Evolutionary conservation across 345 rosid genomes (phyloP).

Genomic region (Eucalyptus marginata): DNA sequence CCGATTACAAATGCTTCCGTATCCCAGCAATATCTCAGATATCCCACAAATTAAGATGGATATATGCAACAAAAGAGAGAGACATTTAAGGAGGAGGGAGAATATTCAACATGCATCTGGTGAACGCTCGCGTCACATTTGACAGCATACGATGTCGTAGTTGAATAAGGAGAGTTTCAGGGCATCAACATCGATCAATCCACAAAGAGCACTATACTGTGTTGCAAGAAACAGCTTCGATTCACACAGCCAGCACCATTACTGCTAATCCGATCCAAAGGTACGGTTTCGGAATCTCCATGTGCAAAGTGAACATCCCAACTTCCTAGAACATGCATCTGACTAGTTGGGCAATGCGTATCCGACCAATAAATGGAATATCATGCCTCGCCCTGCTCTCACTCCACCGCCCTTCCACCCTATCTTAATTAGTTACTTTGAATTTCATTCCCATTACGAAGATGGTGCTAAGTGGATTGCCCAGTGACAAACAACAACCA

Average conservation of each 20-base stretch:
- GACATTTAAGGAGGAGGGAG: neutral
- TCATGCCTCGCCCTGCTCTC: neutral
- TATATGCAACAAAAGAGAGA: neutral
- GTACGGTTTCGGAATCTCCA: neutral
- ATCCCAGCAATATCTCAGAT: neutral
- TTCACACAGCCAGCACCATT: neutral
- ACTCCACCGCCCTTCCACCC: neutral
- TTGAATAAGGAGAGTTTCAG: neutral
- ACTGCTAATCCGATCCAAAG: neutral
- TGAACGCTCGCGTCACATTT: neutral
- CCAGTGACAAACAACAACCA: neutral
- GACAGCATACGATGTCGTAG: neutral
- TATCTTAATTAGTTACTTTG: neutral
- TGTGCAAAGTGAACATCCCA: neutral
- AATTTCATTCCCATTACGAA: neutral
- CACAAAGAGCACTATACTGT: neutral
- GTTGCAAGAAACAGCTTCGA: neutral
- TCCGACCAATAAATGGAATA: neutral
- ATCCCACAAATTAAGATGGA: neutral
- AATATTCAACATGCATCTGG: neutral
- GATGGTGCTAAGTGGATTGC: neutral
- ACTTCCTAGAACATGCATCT: neutral
- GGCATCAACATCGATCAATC: neutral
- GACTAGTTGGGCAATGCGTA: neutral
- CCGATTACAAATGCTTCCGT: neutral